A percentile compares a stretch with the other conserved stretches of the same genome.
Conservation (phyloP, 192 early-diverging fungal species). For the Linnemannia exigua region DNA sequence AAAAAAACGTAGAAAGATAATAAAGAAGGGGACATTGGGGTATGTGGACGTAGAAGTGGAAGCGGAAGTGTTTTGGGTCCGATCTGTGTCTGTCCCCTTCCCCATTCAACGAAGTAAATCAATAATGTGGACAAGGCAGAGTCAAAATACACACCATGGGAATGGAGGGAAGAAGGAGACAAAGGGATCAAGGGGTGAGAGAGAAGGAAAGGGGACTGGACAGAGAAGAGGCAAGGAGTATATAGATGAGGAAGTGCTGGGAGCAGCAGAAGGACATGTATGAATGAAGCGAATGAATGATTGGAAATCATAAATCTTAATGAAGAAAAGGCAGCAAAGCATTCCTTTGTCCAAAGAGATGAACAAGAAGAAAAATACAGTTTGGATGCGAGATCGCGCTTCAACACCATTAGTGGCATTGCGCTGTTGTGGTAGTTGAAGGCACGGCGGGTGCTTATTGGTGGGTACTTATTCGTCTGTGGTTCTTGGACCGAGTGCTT, state of each 20-base stretch:
- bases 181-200: not conserved
- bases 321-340: not conserved
- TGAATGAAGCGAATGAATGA: not conserved
- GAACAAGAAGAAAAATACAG: not conserved
- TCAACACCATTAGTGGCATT: not conserved
- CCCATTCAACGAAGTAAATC: not conserved
- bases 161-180: not conserved
- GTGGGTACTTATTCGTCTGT: not conserved
- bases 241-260: not conserved
- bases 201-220: not conserved
- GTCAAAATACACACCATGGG: not conserved
- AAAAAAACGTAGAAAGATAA: too few species aligned
- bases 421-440: not conserved
- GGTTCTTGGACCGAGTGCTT: not conserved
- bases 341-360: not conserved
- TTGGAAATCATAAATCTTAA: not conserved
- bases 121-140: not conserved
- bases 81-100: not conserved
- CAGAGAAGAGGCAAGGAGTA: not conserved
- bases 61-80: too few species aligned
- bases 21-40: not conserved
- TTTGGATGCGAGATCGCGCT: not conserved
- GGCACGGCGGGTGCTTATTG: too few species aligned
- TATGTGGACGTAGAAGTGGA: too few species aligned
- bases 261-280: not conserved